These are phyloP conservation scores for Cladosporium velox DNA, from an alignment of 2,329 filamentous ascomycete genomes.

Conservation along the genomic window DNA sequence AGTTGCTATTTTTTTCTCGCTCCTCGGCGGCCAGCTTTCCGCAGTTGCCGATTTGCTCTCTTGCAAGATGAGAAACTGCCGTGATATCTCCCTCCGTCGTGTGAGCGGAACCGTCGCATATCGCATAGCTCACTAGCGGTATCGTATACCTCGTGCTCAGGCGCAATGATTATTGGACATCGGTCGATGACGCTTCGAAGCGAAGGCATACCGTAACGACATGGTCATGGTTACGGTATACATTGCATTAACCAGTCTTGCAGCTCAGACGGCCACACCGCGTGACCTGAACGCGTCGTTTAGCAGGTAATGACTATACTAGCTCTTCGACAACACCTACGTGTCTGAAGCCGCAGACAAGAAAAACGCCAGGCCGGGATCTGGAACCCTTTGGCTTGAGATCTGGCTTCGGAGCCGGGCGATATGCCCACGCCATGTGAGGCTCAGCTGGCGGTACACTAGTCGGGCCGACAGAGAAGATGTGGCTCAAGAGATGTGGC, in stretches of 20 bases:
- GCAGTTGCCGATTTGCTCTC: background rate
- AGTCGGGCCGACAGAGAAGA: slow-evolving; percentile 10
- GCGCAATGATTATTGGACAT: background rate
- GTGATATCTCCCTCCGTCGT: background rate
- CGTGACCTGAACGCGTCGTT: background rate
- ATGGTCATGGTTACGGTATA: background rate
- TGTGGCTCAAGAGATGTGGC: background rate
- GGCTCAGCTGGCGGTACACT: background rate
- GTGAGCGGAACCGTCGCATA: background rate
- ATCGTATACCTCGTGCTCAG: background rate
- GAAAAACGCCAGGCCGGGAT: background rate
- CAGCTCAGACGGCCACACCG: background rate
- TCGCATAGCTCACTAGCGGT: background rate
- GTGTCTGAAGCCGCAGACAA: background rate
- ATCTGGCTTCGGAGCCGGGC: slow-evolving; percentile 10
- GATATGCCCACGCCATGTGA: background rate
- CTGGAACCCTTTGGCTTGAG: background rate
- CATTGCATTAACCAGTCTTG: background rate
- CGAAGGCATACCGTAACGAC: background rate
- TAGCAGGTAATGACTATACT: background rate
- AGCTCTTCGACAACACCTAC: background rate
- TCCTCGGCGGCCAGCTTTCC: background rate
- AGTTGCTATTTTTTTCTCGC: background rate
- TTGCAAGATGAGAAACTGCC: background rate
- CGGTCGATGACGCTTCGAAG: slow-evolving; percentile 5